Evolutionary conservation across 169 alveolate species (phyloP).

Genomic region (Eimeria falciformis): DNA sequence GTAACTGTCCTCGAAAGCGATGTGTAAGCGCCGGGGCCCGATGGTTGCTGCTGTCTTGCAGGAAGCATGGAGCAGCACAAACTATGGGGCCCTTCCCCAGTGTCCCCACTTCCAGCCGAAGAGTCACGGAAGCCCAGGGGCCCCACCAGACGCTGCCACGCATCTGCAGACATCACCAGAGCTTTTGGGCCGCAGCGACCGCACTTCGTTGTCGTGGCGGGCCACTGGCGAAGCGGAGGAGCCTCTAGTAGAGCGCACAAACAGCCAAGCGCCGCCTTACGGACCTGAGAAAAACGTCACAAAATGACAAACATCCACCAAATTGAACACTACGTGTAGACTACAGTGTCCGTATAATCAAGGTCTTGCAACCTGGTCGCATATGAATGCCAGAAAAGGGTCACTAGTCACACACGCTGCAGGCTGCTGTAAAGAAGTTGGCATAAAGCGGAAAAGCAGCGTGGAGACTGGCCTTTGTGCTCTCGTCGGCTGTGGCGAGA

Average conservation of each 20-base stretch:
- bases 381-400: too few relatives aligned
- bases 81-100: neutral
- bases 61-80: neutral
- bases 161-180: neutral
- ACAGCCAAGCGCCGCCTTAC: slow-evolving; percentile 40
- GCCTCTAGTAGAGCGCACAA: slow-evolving; percentile 51
- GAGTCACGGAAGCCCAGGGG: slow-evolving; percentile 7
- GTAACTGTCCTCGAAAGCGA: slow-evolving; percentile 37
- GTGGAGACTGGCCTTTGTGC: neutral
- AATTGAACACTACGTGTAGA: neutral
- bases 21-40: slow-evolving; percentile 28
- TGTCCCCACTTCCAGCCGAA: neutral
- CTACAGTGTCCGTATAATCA: neutral
- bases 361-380: too few relatives aligned
- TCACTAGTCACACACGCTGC: too few relatives aligned
- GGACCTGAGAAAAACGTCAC: slow-evolving; percentile 13
- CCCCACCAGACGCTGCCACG: slow-evolving; percentile 9
- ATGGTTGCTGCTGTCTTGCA: slow-evolving; percentile 7
- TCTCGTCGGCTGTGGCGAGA: slow-evolving; percentile 11
- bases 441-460: too few relatives aligned
- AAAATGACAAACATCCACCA: neutral
- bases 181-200: slow-evolving; percentile 43
- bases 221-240: slow-evolving; percentile 59
- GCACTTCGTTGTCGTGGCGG: slow-evolving; percentile 8
- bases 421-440: too few relatives aligned